Evolutionary conservation across 2,329 filamentous ascomycete genomes (phyloP).

Genomic region (Colletotrichum plurivorum): DNA sequence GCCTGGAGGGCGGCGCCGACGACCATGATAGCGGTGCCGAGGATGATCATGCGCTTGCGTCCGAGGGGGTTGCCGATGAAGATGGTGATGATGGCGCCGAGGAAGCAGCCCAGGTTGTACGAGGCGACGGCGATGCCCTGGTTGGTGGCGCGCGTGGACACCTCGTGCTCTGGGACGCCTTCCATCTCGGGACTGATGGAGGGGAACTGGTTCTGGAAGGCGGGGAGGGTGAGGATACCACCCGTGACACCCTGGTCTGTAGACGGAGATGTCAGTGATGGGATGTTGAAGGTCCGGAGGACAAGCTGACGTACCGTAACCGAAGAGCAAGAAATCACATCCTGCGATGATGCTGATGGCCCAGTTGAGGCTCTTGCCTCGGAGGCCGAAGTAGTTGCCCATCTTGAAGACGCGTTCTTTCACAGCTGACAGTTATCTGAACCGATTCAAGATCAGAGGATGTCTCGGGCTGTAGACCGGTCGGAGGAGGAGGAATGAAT

Average conservation of each 20-base stretch:
- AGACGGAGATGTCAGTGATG: slow-evolving; percentile 44
- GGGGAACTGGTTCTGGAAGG: slow-evolving; percentile 69
- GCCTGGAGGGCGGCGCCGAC: slow-evolving; percentile 61
- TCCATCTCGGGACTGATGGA: slow-evolving; percentile 43
- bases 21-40: slow-evolving; percentile 60
- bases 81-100: slow-evolving; percentile 58
- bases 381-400: slow-evolving; percentile 73
- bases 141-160: slow-evolving; percentile 62
- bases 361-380: slow-evolving; percentile 75
- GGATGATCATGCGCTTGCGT: slow-evolving; percentile 57
- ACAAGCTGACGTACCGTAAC: slow-evolving; percentile 61
- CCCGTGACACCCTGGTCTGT: slow-evolving; percentile 84
- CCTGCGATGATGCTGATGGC: slow-evolving; percentile 81
- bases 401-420: slow-evolving; percentile 33
- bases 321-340: slow-evolving; percentile 77
- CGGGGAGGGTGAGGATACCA: slow-evolving; percentile 77
- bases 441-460: slow-evolving; percentile 8
- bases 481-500: neutral
- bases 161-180: slow-evolving; percentile 47
- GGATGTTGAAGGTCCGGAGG: neutral
- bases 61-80: slow-evolving; percentile 55
- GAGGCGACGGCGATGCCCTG: slow-evolving; percentile 69
- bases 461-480: slow-evolving; percentile 23
- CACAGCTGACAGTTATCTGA: slow-evolving; percentile 27
- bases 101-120: slow-evolving; percentile 73